These are phyloP conservation scores for Rickenella mellea DNA, from an alignment of 768 basidiomycete genomes.

Conservation along the genomic window DNA sequence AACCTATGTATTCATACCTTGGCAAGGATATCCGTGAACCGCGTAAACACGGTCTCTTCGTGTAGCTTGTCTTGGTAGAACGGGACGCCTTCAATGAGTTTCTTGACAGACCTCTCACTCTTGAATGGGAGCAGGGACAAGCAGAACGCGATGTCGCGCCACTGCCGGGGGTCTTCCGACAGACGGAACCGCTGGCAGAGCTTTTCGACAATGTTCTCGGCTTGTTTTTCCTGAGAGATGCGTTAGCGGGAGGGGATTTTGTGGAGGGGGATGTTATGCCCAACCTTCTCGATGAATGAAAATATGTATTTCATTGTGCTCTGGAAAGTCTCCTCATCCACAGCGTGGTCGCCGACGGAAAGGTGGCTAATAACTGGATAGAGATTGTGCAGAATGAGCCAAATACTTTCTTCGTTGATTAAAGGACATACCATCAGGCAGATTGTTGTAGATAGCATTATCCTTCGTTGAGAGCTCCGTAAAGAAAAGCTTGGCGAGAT, in stretches of 20 bases:
- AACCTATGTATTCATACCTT: conserved; percentile 49
- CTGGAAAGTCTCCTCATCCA: conserved; percentile 88
- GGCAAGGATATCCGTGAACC: conserved; percentile 83
- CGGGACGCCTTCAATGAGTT: conserved; percentile 84
- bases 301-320: conserved; percentile 94
- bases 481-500: conserved; percentile 97
- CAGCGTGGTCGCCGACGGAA: conserved; percentile 82
- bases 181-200: conserved; percentile 92
- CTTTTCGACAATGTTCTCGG: conserved; percentile 94
- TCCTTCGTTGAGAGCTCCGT: conserved; percentile 93
- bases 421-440: conserved; percentile 72
- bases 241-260: background rate
- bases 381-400: background rate
- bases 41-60: conserved; percentile 68
- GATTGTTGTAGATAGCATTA: conserved; percentile 97
- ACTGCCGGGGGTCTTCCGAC: conserved; percentile 83
- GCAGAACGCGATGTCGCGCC: conserved; percentile 96
- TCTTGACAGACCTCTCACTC: conserved; percentile 92
- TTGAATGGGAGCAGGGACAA: conserved; percentile 93
- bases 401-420: background rate
- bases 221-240: conserved; percentile 80
- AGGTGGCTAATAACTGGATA: conserved; percentile 84
- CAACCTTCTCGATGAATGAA: conserved; percentile 90
- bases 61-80: conserved; percentile 96
- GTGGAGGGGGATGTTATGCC: conserved; percentile 7